Percentiles rank a stretch among this genome's conserved stretches.
phyloP scores from a whole-genome alignment of 192 early-diverging fungal genomes.

The Mortierella alpina region DNA sequence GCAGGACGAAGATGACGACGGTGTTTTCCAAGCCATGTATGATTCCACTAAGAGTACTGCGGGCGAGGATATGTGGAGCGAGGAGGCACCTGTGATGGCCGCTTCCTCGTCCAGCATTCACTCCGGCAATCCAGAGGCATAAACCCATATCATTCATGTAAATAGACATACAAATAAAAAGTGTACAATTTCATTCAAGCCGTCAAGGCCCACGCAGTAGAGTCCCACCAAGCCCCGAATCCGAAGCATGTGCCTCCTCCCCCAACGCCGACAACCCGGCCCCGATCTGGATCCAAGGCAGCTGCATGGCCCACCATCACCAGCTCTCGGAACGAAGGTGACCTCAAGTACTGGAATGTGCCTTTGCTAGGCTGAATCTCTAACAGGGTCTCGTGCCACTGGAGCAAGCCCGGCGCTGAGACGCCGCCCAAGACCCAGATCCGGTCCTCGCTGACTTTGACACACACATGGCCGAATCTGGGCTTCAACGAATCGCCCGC shows the following conservation, averaged over 20 bases:
- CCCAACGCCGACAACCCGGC: slow-evolving; percentile 36
- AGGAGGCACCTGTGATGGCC: not conserved
- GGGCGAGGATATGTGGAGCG: not conserved
- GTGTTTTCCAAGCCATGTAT: slow-evolving; percentile 1
- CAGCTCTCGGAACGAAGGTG: slow-evolving; percentile 34
- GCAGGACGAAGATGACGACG: slow-evolving; percentile 44
- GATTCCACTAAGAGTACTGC: not conserved
- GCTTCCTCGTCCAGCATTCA: not conserved
- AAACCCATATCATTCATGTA: no score
- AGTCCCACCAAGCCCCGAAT: slow-evolving; percentile 50
- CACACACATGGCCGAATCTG: slow-evolving; percentile 41
- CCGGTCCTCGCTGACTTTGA: slow-evolving; percentile 15
- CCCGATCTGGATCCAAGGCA: slow-evolving; percentile 16
- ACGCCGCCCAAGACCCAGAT: slow-evolving; percentile 48
- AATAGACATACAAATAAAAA: no score
- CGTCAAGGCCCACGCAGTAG: slow-evolving; percentile 25
- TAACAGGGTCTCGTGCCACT: slow-evolving; percentile 45
- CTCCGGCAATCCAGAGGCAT: no score
- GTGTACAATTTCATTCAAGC: not conserved
- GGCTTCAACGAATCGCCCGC: slow-evolving; percentile 12
- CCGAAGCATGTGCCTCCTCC: slow-evolving; percentile 53
- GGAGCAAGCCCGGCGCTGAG: slow-evolving; percentile 31
- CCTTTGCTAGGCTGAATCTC: slow-evolving; percentile 24
- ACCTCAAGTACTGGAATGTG: slow-evolving; percentile 13
- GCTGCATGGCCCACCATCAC: slow-evolving; percentile 51